A percentile compares a stretch with the other conserved stretches of the same genome.
Conservation (phyloP, 1,284 basidiomycete species). For the Irpex sp. region DNA sequence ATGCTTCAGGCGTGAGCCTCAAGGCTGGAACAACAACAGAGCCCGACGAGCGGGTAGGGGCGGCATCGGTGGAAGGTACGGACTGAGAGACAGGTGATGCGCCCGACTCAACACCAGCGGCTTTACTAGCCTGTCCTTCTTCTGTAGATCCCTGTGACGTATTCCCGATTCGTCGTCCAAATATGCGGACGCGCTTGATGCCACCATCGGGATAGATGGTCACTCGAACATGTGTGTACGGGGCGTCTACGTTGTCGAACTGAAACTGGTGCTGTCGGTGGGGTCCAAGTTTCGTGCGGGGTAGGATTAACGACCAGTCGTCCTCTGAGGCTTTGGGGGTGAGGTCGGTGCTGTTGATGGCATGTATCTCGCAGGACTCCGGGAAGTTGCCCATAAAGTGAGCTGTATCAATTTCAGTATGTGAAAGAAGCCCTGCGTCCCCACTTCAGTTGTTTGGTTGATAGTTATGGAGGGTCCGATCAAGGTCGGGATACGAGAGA, state of each 20-base stretch:
- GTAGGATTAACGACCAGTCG: slow-evolving; percentile 74
- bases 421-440: slow-evolving; percentile 59
- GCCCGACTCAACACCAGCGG: slow-evolving; percentile 4
- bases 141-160: background rate
- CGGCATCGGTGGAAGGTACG: background rate
- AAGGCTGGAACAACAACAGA: slow-evolving; percentile 55
- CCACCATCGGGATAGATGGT: slow-evolving; percentile 96
- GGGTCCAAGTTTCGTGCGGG: slow-evolving; percentile 81
- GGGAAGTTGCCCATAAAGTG: slow-evolving; percentile 98
- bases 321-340: slow-evolving; percentile 40
- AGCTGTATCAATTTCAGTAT: slow-evolving; percentile 89
- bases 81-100: background rate
- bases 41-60: slow-evolving; percentile 3
- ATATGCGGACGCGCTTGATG: slow-evolving; percentile 85
- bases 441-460: slow-evolving; percentile 15
- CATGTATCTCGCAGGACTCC: slow-evolving; percentile 84
- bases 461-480: slow-evolving; percentile 2
- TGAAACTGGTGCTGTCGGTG: slow-evolving; percentile 90
- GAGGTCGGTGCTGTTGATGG: slow-evolving; percentile 43
- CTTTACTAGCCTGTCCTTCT: background rate
- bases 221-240: slow-evolving; percentile 83
- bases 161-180: slow-evolving; percentile 49
- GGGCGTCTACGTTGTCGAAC: slow-evolving; percentile 58
- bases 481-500: slow-evolving; percentile 7
- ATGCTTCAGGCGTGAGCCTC: slow-evolving; percentile 79